Evolutionary conservation across 1,284 basidiomycete genomes (phyloP), one percentile per base, ranked within the genome.

Genomic region (Boletus semigastroideus): DNA sequence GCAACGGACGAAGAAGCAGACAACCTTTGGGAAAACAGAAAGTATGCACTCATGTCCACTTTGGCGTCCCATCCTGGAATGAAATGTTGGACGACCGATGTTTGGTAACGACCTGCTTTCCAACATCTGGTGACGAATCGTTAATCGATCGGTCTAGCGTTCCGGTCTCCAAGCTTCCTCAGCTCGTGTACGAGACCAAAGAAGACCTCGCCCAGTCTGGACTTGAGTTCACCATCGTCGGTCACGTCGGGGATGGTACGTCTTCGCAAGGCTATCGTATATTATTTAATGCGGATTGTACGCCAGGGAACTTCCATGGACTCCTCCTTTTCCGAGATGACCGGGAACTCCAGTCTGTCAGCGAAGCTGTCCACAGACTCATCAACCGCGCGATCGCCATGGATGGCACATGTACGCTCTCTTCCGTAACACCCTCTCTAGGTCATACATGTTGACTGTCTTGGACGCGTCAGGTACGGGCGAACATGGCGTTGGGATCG

Each of bases 161-260:
- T 33, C 90, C 90, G 4, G 87, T 90, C 9, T 88, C 88, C 2
- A 77, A 78, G 42, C 76, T 86, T 16, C 83, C 89, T 5, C 77
- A 85, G 58, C 76, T 84, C 6, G 86, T 82, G 42, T 78, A 74
- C 60, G 85, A 90, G 68, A 93, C 91, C 1, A 86, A 91, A 66
- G 78, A 84, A 62, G 92, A 94, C 68, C 74, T 94, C 31, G 75
- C 77, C 17, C 67, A 77, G 20, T 70, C 78, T 25, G 81, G 81
- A 3, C 72, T 94, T 38, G 72, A 71, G 34, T 86, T 84, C n/a
- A 86, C 86, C 3, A 87, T 90, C 49, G 84, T 87, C 14, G 90
- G 91, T 7, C 92, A 95, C 67, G 90, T 94, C 11, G 92, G 91
- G 27, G 92, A 95, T 65, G 92, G 92, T 62, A 79, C 78, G 61